Evolutionary conservation across 129 eudicot genomes (phyloP), one percentile per base, ranked within the genome.

Genomic region (Flaveria bidentis): DNA sequence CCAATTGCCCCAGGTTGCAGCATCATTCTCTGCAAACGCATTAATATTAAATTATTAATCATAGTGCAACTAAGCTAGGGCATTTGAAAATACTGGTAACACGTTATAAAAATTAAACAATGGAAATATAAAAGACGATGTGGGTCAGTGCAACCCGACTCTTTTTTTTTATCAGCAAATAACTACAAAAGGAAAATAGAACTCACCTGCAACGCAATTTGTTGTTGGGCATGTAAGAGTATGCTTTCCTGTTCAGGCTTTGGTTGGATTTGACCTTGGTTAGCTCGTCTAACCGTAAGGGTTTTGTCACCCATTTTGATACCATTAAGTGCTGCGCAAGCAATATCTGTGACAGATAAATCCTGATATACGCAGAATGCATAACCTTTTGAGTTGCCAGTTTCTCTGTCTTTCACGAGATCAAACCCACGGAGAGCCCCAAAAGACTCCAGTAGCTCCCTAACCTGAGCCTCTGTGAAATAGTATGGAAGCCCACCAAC

Each of bases 401-500:
- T 95, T 82, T 95, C 99, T 83, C 96, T 81, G 78, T 95, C 99
- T 84, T 95, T 95, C 67, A 95, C 99, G 8, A 95, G 86, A 86
- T 95, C 96, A 76, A 95, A 95, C 41, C 99, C 99, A 4, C 97
- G 76, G 61, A 95, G 93, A 12, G 92, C 86, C 41, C 99, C 99
- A 75, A 95, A 94, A 52, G 97, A 87, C 74, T 95, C 97, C 20
- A 95, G 85, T 51, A 95, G 83, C 89, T 95, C 99, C 80, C 97
- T 88, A 44, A 95, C 84, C 75, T 95, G 97, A 0, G 89, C 75
- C 69, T 95, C 99, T 6, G 99, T 95, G 62, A 95, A 95, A 69
- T 95, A 95, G 66, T 95, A 95, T 12, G 99, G 99, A 20, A 95
- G 87, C 41, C 99, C 99, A 65, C 99, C 99, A n/a, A 95, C 97